Conservation (phyloP, 192 early-diverging fungal genomes). For the Spizellomyces sp. region DNA sequence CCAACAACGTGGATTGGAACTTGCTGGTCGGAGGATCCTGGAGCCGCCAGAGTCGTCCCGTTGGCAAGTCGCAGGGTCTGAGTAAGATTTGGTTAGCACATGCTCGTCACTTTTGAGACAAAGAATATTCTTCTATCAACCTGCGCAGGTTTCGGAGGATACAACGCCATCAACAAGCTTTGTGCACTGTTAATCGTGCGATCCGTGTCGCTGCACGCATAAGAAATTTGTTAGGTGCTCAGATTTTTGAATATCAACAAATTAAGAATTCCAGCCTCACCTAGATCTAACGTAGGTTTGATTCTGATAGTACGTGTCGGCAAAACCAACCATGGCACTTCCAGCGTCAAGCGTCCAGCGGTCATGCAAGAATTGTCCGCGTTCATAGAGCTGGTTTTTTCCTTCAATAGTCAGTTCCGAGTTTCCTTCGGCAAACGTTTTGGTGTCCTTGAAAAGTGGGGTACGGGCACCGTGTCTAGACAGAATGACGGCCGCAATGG, state of each 20-base stretch:
- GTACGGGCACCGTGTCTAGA: constrained; percentile 30
- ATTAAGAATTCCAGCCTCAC: not conserved
- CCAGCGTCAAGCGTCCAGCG: not conserved
- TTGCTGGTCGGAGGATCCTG: not conserved
- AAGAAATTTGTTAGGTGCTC: not conserved
- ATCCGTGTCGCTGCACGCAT: constrained; percentile 3
- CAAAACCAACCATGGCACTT: not conserved
- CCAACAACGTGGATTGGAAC: constrained; percentile 27
- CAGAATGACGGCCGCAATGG: constrained; percentile 11
- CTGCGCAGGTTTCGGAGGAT: not conserved
- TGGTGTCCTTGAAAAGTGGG: constrained; percentile 22
- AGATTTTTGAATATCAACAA: no score
- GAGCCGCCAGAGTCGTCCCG: constrained; percentile 10
- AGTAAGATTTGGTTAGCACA: not conserved
- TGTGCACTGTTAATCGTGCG: constrained; percentile 5
- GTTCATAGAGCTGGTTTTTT: constrained; percentile 6
- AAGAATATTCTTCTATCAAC: not conserved
- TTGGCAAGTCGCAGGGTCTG: constrained; percentile 17
- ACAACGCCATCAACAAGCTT: not conserved
- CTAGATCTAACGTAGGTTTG: constrained; percentile 4
- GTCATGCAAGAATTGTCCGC: constrained; percentile 12
- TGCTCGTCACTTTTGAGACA: no score
- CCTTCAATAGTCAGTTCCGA: constrained; percentile 28
- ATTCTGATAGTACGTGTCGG: constrained; percentile 4
- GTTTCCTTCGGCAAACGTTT: constrained; percentile 20